phyloP scores from a whole-genome alignment of 345 rosid species.

The Gossypium rotundifolium region DNA sequence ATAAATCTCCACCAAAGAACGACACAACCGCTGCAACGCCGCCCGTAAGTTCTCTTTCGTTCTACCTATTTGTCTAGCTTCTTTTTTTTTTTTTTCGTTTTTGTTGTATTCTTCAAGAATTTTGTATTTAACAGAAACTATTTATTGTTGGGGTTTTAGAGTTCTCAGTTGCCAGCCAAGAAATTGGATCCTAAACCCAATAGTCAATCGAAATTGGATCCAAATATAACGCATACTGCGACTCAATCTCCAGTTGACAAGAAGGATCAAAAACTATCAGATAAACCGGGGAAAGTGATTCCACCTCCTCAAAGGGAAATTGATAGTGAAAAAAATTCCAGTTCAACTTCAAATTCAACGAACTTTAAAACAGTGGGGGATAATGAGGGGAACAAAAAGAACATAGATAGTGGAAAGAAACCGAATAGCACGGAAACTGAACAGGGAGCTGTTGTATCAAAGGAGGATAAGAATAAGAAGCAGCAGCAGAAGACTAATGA shows the following conservation, averaged over 20 bases:
- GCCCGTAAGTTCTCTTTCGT: conserved; percentile 14
- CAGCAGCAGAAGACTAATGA: conserved; percentile 14
- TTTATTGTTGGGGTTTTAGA: conserved; percentile 24
- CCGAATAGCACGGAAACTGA: neutral
- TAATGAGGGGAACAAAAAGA: conserved; percentile 11
- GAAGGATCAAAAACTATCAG: conserved; percentile 14
- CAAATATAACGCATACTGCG: conserved; percentile 12
- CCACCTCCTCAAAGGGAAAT: neutral
- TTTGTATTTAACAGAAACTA: conserved; percentile 1
- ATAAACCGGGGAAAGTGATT: conserved; percentile 15
- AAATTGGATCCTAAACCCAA: conserved; percentile 15
- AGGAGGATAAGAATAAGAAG: conserved; percentile 8
- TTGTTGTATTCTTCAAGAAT: conserved; percentile 8
- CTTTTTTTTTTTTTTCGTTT: neutral
- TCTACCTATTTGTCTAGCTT: neutral
- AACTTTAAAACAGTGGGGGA: neutral
- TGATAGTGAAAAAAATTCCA: neutral
- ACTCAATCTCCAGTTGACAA: conserved; percentile 20
- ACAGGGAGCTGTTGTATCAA: neutral
- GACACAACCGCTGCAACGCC: conserved; percentile 22
- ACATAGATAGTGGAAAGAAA: conserved; percentile 5
- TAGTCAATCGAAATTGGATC: conserved; percentile 17
- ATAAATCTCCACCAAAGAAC: conserved; percentile 18
- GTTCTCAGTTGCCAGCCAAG: conserved; percentile 26
- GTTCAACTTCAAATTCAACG: neutral